phyloP scores from a whole-genome alignment of 2,329 filamentous ascomycete genomes.

The Microcyclospora tardicrescens region DNA sequence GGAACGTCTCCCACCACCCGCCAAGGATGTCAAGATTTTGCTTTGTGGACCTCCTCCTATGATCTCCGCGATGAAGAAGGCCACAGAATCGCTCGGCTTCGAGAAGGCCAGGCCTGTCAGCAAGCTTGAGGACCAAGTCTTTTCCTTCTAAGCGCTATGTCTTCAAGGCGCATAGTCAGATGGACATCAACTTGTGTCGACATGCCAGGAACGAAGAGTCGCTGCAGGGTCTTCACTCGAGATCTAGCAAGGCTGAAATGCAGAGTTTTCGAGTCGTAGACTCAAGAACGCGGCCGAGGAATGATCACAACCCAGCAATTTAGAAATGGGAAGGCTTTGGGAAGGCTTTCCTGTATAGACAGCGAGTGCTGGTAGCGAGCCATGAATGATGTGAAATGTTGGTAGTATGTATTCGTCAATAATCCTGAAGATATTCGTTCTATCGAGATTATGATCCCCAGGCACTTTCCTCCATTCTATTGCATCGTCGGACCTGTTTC shows the following conservation, averaged over 20 bases:
- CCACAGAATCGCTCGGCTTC: slow-evolving; percentile 76
- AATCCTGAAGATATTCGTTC: background rate
- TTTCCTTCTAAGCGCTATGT: slow-evolving; percentile 56
- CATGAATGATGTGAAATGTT: background rate
- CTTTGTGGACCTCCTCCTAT: slow-evolving; percentile 94
- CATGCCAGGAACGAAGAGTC: too few relatives aligned
- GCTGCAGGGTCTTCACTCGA: too few relatives aligned
- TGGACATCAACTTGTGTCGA: too few relatives aligned
- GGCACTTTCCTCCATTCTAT: too few relatives aligned
- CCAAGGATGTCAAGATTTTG: slow-evolving; percentile 80
- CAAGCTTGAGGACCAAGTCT: slow-evolving; percentile 96
- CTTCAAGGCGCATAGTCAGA: too few relatives aligned
- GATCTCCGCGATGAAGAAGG: slow-evolving; percentile 95
- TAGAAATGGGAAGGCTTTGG: too few relatives aligned
- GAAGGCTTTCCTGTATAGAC: too few relatives aligned
- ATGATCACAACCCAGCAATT: too few relatives aligned
- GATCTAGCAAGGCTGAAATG: too few relatives aligned
- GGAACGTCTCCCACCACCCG: slow-evolving; percentile 71
- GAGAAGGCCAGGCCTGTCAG: slow-evolving; percentile 87
- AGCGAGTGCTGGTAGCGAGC: background rate
- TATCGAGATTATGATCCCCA: background rate
- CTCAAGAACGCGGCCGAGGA: too few relatives aligned
- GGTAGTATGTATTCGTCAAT: background rate
- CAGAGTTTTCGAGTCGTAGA: too few relatives aligned
- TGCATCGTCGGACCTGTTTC: too few relatives aligned